A percentile compares a stretch with the other conserved stretches of the same genome.
These are phyloP conservation scores for Macaranga tanarius DNA, from an alignment of 441 rosid genomes.

Conservation along the genomic window DNA sequence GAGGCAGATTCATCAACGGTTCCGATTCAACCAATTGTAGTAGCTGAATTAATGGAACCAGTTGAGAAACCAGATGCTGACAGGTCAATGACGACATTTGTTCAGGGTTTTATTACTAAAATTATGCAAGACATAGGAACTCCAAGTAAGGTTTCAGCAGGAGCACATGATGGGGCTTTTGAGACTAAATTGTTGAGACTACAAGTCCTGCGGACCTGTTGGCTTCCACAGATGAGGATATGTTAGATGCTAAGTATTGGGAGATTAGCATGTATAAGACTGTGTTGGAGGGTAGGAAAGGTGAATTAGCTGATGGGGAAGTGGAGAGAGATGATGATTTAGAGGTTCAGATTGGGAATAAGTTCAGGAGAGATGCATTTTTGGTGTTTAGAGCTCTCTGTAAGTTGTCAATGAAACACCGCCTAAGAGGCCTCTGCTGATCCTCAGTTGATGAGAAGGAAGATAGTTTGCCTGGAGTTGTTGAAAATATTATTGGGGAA, in stretches of 20 bases:
- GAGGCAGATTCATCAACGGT: slow-evolving; percentile 97
- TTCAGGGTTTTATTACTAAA: slow-evolving; percentile 95
- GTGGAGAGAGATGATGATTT: slow-evolving; percentile 84
- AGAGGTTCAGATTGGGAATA: slow-evolving; percentile 99
- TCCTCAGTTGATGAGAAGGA: slow-evolving; percentile 92
- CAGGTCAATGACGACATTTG: slow-evolving; percentile 86
- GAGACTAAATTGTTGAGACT: slow-evolving; percentile 80
- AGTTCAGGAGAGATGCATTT: slow-evolving; percentile 95
- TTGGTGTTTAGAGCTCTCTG: slow-evolving; percentile 98
- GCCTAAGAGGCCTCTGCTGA: slow-evolving; percentile 81
- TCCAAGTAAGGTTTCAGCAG: slow-evolving; percentile 46
- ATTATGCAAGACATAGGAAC: slow-evolving; percentile 79
- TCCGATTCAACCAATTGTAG: slow-evolving; percentile 96
- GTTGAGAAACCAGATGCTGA: slow-evolving; percentile 82
- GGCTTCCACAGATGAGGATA: slow-evolving; percentile 97
- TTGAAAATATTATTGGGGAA: slow-evolving; percentile 97
- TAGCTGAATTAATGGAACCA: slow-evolving; percentile 94
- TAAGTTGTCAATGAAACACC: slow-evolving; percentile 97
- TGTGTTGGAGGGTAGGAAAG: slow-evolving; percentile 97
- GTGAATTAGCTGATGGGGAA: slow-evolving; percentile 85
- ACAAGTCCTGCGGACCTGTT: slow-evolving; percentile 95
- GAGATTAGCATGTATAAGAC: slow-evolving; percentile 99
- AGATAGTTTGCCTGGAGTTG: slow-evolving; percentile 93
- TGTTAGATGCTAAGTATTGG: slow-evolving; percentile 99
- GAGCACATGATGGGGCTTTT: slow-evolving; percentile 78